Percentiles rank a stretch among this genome's conserved stretches.
Evolutionary conservation across 805 yeast species (phyloP).

Genomic region (Candida gorgasii): DNA sequence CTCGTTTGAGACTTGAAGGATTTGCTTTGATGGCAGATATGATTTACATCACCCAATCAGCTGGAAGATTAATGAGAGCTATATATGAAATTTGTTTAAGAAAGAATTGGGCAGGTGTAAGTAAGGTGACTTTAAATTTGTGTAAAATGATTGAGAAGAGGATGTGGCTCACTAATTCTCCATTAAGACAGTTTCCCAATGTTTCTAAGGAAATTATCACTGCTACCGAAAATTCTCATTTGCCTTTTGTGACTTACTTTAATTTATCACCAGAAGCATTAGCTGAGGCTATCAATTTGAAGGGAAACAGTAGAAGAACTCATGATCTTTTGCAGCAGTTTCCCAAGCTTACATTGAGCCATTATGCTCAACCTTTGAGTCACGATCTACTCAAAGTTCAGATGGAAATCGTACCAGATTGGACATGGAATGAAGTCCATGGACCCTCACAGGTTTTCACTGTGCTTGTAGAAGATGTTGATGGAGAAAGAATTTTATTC

Average conservation of each 20-base stretch:
- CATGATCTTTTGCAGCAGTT: slow-evolving; percentile 65
- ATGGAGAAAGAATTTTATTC: slow-evolving; percentile 74
- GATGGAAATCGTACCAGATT: slow-evolving; percentile 65
- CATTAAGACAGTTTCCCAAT: slow-evolving; percentile 76
- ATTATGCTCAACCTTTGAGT: slow-evolving; percentile 76
- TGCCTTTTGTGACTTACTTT: slow-evolving; percentile 83
- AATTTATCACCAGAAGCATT: slow-evolving; percentile 72
- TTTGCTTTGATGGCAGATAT: slow-evolving; percentile 91
- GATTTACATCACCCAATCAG: slow-evolving; percentile 90
- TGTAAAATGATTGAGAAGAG: slow-evolving; percentile 80
- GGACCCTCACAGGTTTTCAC: slow-evolving; percentile 66
- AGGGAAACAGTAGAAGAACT: slow-evolving; percentile 60
- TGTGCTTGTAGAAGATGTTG: slow-evolving; percentile 76
- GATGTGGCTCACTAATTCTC: slow-evolving; percentile 83
- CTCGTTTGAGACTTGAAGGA: slow-evolving; percentile 74
- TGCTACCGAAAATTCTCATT: slow-evolving; percentile 73
- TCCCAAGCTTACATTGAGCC: slow-evolving; percentile 64
- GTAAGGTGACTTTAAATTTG: slow-evolving; percentile 58
- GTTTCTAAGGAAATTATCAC: slow-evolving; percentile 71
- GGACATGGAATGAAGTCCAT: slow-evolving; percentile 79
- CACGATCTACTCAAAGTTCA: slow-evolving; percentile 65
- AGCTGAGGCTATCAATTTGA: slow-evolving; percentile 77
- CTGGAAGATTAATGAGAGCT: slow-evolving; percentile 85
- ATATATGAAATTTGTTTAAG: slow-evolving; percentile 72
- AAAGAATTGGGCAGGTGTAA: slow-evolving; percentile 69